Base-by-base conservation (phyloP, 2,329 filamentous ascomycete genomes). In the Cladosporium halotolerans region DNA sequence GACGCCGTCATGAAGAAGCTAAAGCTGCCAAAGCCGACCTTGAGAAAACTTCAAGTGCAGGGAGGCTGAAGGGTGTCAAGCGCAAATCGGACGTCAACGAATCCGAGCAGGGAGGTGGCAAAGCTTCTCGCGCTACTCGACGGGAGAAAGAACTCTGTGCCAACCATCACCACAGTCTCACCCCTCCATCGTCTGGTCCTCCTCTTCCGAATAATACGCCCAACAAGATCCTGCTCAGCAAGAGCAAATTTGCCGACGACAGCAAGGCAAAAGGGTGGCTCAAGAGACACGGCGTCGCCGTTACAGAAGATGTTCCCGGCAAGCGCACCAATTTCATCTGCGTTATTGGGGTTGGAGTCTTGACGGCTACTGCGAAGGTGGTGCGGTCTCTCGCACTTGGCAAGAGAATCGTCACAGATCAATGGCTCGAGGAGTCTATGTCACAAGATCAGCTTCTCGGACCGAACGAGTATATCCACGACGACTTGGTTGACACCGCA, bases 331-430 rank as follows among this genome's bases (percentile, higher is more conserved):
- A 64, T 49, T 66, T 61, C 48, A 44, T 65, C 19, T 66, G 62
- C 18, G 71, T 76, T 55, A 66, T 76, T 2, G 67, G 66, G 31
- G 59, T 69, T 23, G 67, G 67, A 7, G 59, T 66, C 10, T 58
- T 78, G 2, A 64, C 66, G 32, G 74, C 71, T 44, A 76, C 74
- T 1, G 62, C 68, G 13, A 79, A 78, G 53, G 62, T 79, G 3
- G 63, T 79, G 4, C 66, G 71, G 13, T 67, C 72, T 3, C 63
- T 78, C 6, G 68, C 71, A 9, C 60, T 69, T 1, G 74, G 73
- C 9, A 71, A 73, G 45, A 64, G 66, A 3, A 70, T 79, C 31
- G 71, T 78, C 2, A 73, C 71, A 1, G 74, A 78, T 51, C 60
- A 68, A 3, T 79, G 76, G 76, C 61, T 78, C 4, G 46, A 57